These are phyloP conservation scores for Knoxdaviesia proteae DNA, from an alignment of 2,329 filamentous ascomycete genomes.

Conservation along the genomic window DNA sequence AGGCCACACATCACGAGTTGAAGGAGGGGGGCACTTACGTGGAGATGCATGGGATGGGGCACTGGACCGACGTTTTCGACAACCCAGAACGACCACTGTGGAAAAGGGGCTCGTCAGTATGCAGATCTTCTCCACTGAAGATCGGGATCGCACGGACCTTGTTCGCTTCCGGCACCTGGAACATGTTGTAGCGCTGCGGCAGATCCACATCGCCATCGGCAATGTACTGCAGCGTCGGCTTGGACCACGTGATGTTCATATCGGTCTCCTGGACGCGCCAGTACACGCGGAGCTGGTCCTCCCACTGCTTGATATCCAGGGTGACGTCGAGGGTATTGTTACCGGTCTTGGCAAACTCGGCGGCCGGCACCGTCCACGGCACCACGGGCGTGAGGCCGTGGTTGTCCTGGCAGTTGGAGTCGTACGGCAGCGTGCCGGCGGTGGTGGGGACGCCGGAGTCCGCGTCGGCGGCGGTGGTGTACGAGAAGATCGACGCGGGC, in stretches of 20 bases:
- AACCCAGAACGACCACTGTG: constrained; percentile 13
- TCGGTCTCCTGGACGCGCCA: constrained; percentile 15
- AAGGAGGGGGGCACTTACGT: constrained; percentile 10
- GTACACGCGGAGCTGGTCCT: constrained; percentile 7
- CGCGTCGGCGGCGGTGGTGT: constrained; percentile 11
- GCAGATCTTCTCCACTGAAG: too few species aligned
- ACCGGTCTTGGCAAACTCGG: constrained; percentile 9
- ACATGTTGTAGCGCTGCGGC: constrained; percentile 6
- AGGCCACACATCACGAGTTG: too few species aligned
- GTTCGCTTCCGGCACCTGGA: constrained; percentile 6
- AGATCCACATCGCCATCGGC: constrained; percentile 6
- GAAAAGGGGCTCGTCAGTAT: too few species aligned
- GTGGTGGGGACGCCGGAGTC: constrained; percentile 10
- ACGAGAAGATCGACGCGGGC: constrained; percentile 18
- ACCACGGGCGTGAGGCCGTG: constrained; percentile 10
- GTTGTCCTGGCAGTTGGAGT: constrained; percentile 8
- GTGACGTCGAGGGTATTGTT: constrained; percentile 9
- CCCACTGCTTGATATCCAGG: constrained; percentile 5
- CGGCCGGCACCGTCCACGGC: constrained; percentile 8
- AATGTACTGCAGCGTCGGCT: constrained; percentile 14
- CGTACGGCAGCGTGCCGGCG: constrained; percentile 9
- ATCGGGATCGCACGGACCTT: constrained; percentile 8
- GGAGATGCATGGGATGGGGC: constrained; percentile 27
- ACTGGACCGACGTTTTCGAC: constrained; percentile 10
- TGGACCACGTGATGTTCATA: constrained; percentile 18